Percentiles rank a stretch among this genome's conserved stretches.
Evolutionary conservation across 257 asterid genomes (phyloP).

Genomic region (Solanum sejunctum): DNA sequence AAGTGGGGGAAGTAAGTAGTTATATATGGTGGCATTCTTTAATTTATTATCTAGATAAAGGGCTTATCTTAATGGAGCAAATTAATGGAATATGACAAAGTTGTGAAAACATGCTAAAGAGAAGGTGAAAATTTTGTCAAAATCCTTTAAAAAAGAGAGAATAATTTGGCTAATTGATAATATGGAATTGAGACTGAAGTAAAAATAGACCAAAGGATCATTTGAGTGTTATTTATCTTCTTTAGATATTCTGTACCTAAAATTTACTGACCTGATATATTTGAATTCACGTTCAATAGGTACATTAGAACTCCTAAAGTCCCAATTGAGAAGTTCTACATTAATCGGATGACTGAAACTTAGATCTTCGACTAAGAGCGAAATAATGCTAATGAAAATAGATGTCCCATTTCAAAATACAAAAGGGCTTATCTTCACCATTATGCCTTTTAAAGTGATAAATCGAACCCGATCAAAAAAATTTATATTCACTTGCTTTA

Average conservation of each 20-base stretch:
- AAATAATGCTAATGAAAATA: no score
- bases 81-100: background rate
- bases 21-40: background rate
- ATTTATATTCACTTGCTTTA: background rate
- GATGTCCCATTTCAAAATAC: background rate
- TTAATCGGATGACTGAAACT: background rate
- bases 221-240: background rate
- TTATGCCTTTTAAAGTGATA: background rate
- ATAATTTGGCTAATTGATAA: background rate
- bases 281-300: background rate
- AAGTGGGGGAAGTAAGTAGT: no score
- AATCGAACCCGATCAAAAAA: background rate
- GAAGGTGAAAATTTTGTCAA: background rate
- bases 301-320: background rate
- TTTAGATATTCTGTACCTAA: background rate
- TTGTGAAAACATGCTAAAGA: background rate
- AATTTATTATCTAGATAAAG: background rate
- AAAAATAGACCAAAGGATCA: background rate
- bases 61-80: background rate
- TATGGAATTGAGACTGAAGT: background rate
- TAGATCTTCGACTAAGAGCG: no score
- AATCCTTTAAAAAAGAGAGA: background rate
- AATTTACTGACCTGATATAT: background rate
- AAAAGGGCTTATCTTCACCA: no score
- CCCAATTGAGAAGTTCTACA: background rate